These are phyloP conservation scores for Rusavskia elegans DNA, from an alignment of 495 filamentous ascomycete species.

Conservation along the genomic window DNA sequence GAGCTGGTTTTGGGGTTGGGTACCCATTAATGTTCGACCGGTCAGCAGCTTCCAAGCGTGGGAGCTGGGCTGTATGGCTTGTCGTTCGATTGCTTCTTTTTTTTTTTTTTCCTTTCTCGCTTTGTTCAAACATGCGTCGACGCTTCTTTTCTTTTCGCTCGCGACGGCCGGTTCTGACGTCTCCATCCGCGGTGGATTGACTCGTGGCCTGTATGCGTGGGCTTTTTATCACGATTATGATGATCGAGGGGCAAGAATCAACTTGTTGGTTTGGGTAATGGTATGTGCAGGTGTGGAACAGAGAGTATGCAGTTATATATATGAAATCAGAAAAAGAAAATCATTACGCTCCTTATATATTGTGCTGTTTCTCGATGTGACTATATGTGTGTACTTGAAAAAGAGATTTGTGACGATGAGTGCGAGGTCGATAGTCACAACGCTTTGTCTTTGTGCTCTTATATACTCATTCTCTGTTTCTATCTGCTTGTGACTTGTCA, in stretches of 20 bases:
- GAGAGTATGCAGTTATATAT: background rate
- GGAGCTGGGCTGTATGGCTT: slow-evolving; percentile 4
- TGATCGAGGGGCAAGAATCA: background rate
- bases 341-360: background rate
- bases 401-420: no score
- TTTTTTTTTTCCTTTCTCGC: slow-evolving; percentile 2
- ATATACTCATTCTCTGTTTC: no score
- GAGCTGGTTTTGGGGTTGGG: slow-evolving; percentile 12
- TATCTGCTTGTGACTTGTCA: no score
- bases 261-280: background rate
- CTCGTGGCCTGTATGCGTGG: slow-evolving; percentile 28
- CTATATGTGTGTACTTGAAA: no score
- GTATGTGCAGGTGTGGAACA: background rate
- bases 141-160: slow-evolving; percentile 10
- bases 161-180: slow-evolving; percentile 38
- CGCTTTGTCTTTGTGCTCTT: no score
- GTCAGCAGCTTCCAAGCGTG: background rate
- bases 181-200: slow-evolving; percentile 30
- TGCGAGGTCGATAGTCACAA: no score
- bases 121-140: slow-evolving; percentile 8
- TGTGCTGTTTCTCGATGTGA: no score
- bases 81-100: background rate
- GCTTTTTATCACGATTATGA: background rate
- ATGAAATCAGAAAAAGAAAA: background rate
- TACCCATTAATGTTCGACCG: slow-evolving; percentile 4